These are phyloP conservation scores for Pythium volutum DNA, from an alignment of 352 stramenopile genomes.

Conservation along the genomic window DNA sequence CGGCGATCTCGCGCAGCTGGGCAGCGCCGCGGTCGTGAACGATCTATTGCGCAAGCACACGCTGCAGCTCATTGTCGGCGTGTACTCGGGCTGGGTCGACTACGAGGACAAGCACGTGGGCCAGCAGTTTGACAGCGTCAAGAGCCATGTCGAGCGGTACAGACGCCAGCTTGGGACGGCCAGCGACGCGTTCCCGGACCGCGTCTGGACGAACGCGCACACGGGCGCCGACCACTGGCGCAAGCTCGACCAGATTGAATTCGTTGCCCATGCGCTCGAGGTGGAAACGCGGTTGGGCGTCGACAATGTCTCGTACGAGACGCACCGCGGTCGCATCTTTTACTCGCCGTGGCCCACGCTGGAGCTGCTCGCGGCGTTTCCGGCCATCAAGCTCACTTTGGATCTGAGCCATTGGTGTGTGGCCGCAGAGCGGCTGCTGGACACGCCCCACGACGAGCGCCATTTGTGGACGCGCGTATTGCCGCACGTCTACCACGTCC, in stretches of 20 bases:
- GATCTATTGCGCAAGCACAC: slow-evolving; percentile 44
- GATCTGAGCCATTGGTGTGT: slow-evolving; percentile 72
- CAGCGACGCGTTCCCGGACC: slow-evolving; percentile 27
- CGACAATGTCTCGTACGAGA: slow-evolving; percentile 50
- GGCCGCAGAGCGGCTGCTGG: slow-evolving; percentile 54
- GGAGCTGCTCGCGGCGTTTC: slow-evolving; percentile 55
- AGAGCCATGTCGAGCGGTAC: slow-evolving; percentile 38
- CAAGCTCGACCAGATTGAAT: slow-evolving; percentile 41
- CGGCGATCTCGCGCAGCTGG: slow-evolving; percentile 50
- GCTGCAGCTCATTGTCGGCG: slow-evolving; percentile 56
- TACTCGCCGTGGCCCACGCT: slow-evolving; percentile 71
- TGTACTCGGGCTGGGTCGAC: slow-evolving; percentile 73
- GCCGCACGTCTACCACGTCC: slow-evolving; percentile 56
- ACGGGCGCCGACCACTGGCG: slow-evolving; percentile 59
- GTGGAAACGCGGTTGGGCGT: slow-evolving; percentile 36
- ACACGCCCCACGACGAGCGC: slow-evolving; percentile 37
- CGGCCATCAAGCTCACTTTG: slow-evolving; percentile 59
- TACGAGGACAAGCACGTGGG: slow-evolving; percentile 52
- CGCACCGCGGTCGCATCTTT: slow-evolving; percentile 61
- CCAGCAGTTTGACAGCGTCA: slow-evolving; percentile 55
- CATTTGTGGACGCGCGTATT: slow-evolving; percentile 46
- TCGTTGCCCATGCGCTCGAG: slow-evolving; percentile 45
- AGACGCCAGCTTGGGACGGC: slow-evolving; percentile 32
- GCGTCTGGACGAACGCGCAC: slow-evolving; percentile 54
- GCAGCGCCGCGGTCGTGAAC: slow-evolving; percentile 34